Conservation (phyloP, 805 yeast genomes). For the Pichia sporocuriosa region DNA sequence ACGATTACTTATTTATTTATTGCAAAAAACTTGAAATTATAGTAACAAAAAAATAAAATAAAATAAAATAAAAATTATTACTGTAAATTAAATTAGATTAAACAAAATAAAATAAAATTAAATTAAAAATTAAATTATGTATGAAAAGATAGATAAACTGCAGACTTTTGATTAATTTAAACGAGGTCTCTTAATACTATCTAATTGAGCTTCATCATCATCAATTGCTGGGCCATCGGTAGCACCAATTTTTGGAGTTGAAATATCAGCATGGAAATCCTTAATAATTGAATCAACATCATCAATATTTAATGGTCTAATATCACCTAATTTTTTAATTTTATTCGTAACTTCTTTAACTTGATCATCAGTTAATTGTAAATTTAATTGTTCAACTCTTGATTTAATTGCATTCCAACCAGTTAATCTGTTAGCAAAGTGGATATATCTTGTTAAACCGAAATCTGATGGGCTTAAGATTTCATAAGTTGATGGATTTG, state of each 20-base stretch:
- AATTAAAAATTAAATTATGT: too few relatives aligned
- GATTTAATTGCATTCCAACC: constrained; percentile 99
- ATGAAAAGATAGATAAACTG: too few relatives aligned
- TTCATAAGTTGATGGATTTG: constrained; percentile 98
- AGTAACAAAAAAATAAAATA: not conserved
- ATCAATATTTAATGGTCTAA: constrained; percentile 88
- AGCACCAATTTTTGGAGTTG: constrained; percentile 44
- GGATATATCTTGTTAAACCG: constrained; percentile 93
- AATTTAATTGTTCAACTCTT: constrained; percentile 93
- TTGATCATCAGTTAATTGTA: constrained; percentile 85
- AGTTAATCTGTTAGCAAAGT: constrained; percentile 94
- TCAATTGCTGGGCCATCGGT: constrained; percentile 28
- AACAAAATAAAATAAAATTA: too few relatives aligned
- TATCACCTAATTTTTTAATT: constrained; percentile 91
- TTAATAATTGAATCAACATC: constrained; percentile 96
- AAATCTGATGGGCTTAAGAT: constrained; percentile 91
- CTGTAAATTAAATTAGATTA: not conserved
- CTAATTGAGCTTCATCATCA: constrained; percentile 23
- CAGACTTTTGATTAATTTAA: constrained; percentile 19
- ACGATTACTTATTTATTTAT: constrained; percentile 5
- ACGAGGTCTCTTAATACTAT: constrained; percentile 29
- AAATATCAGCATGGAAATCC: constrained; percentile 77
- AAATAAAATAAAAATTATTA: not conserved
- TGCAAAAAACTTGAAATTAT: not conserved
- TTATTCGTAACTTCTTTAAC: constrained; percentile 90